Evolutionary conservation across 768 basidiomycete genomes (phyloP), one percentile per base, ranked within the genome.

Genomic region (Trametes meyenii): DNA sequence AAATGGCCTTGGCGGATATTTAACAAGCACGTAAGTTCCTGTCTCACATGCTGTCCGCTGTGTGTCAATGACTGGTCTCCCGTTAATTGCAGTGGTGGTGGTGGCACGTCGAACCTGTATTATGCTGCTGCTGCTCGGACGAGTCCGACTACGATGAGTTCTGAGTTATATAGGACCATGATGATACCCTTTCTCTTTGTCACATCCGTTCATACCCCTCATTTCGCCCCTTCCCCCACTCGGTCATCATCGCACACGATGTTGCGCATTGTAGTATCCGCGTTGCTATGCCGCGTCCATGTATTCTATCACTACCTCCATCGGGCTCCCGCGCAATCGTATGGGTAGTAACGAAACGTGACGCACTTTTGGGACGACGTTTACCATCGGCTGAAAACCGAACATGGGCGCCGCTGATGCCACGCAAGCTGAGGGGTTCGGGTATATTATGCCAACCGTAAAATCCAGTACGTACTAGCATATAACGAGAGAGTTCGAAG

Each of bases 41-140:
- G 35, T 39, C 36, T 38, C 12, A 19, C 36, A 51, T 39, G 3
- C 36, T 51, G 2, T 17, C 7, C n/a, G 24, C 17, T 24, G 16
- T 42, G 3, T 14, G 40, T 14, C 40, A 42, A 11, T 48, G 24
- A 21, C 21, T 36, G 16, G 38, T 58, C 21, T 19, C 39, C 29
- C 12, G 50, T 38, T 23, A 24, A 33, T 2, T 23, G 17, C 16
- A 92, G 91, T 92, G 91, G 90, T 94, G 92, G 91, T 85, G 87
- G 87, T 89, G 87, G 88, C 83, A 85, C 55, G 53, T 89, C 1
- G 84, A 88, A 66, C 83, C 86, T 5, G 70, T 88, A 19, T 53
- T 89, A 11, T 85, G 84, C 67, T 92, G 88, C 72, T 79, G 80
- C 53, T 87, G 84, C 69, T 68, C 71, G 10, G 78, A 75, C 61